These are phyloP conservation scores for Tetrahymena elliotti DNA, from an alignment of 73 alveolate genomes.

Conservation along the genomic window DNA sequence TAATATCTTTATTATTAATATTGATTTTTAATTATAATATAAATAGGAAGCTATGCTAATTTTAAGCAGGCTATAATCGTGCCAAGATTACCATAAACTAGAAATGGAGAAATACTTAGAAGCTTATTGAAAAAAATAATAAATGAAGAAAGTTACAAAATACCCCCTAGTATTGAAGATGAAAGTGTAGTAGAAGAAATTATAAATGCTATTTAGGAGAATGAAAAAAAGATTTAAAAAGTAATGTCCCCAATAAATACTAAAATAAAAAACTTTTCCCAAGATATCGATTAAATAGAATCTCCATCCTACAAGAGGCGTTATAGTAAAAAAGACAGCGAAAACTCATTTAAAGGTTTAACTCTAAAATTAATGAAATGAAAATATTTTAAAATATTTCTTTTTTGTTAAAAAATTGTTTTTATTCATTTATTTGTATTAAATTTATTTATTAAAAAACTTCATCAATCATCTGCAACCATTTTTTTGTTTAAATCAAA, in stretches of 20 bases:
- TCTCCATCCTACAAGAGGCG: neutral
- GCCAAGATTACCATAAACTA: constrained; percentile 93
- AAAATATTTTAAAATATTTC: neutral
- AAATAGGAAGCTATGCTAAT: constrained; percentile 83
- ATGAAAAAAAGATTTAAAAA: neutral
- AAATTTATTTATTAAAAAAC: too few relatives aligned
- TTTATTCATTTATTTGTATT: too few relatives aligned
- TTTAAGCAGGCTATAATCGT: constrained; percentile 65
- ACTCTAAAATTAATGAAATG: neutral
- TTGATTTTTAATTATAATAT: neutral
- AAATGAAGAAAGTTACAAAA: constrained; percentile 24
- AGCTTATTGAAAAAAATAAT: constrained; percentile 61
- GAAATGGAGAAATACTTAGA: constrained; percentile 93
- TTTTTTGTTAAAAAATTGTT: too few relatives aligned
- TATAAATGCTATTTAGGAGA: neutral
- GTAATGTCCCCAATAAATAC: neutral
- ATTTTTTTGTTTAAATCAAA: too few relatives aligned
- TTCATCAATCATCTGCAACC: too few relatives aligned
- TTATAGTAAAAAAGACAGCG: neutral
- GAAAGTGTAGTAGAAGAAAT: neutral
- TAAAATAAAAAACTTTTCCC: neutral
- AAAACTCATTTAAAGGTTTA: neutral
- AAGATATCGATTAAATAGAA: neutral
- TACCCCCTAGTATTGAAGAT: neutral
- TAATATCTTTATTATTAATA: neutral